A percentile compares a stretch with the other conserved stretches of the same genome.
Evolutionary conservation across 257 asterid species (phyloP).

Genomic region (Solanum chaucha): DNA sequence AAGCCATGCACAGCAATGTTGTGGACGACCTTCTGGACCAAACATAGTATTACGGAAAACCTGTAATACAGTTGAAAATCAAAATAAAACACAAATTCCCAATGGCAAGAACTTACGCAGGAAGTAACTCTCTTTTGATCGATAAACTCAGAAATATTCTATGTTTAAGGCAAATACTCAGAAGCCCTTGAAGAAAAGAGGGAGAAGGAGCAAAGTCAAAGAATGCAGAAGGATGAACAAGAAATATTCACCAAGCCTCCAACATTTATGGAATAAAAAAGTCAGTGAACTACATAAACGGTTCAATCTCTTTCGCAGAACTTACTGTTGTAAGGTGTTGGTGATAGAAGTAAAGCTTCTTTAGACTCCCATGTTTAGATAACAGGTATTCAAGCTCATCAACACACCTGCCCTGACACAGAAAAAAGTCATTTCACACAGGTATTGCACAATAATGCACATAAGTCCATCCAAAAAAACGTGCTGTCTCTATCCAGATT

Average conservation of each 20-base stretch:
- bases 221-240: background rate
- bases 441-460: slow-evolving; percentile 3
- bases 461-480: background rate
- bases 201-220: background rate
- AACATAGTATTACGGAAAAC: slow-evolving; percentile 98
- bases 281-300: background rate
- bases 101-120: background rate
- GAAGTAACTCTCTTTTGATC: background rate
- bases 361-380: slow-evolving; percentile 84
- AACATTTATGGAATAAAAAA: background rate
- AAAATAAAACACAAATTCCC: slow-evolving; percentile 11
- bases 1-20: slow-evolving; percentile 99
- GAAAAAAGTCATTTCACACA: slow-evolving; percentile 9
- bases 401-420: slow-evolving; percentile 62
- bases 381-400: slow-evolving; percentile 95
- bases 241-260: background rate
- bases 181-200: background rate
- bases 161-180: background rate
- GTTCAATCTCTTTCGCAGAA: background rate
- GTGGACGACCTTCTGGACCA: slow-evolving; percentile 99
- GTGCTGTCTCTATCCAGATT: background rate
- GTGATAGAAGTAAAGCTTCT: slow-evolving; percentile 93
- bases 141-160: background rate
- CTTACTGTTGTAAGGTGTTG: slow-evolving; percentile 96
- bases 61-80: slow-evolving; percentile 25